Evolutionary conservation across 1,284 basidiomycete genomes (phyloP), one percentile per base, ranked within the genome.

Genomic region (Exobasidium cylindrosporum): DNA sequence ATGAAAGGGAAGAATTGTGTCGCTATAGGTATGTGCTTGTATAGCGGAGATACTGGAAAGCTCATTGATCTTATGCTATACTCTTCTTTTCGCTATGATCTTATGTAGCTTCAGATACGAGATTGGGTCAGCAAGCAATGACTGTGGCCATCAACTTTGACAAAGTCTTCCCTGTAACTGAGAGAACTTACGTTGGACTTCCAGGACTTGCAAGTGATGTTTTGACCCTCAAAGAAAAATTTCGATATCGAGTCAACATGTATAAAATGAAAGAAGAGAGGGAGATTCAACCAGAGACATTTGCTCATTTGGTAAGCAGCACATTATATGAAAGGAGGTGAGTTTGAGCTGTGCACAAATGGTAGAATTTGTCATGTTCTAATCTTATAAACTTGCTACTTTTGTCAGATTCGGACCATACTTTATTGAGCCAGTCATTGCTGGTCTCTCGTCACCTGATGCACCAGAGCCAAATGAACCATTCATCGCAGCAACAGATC

Each of bases 1-100:
- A 98, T 98, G 93, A 89, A 89, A 66, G 96, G 96, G 68, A 97
- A 97, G 84, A 91, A 94, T 78, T 99, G 96, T 81, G 96, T 99
- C 63, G 96, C 95, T 61, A 98, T 99, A 82, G 53, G 53, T 55
- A 17, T 26, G 53, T 55, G 35, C 7, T 40, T 10, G 7, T 17
- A 10, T 40, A 10, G 17, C 7, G 17, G 17, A 17, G 35, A 40
- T 10, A 55, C 13, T 14, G 53, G 32, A 5, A 29, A 4, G 3
- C 29, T 26, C 30, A 23, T 55, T 5, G 28, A 21, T 6, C 21
- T 28, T 4, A 50, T 50, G 21, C 21, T 6, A 24, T 6, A 47
- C 7, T 7, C 46, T 26, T 13, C 26, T 28, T 2, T 50, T 28
- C 47, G 13, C 13, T 24, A 2, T 26, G 17, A 4, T 17, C 17